These are phyloP conservation scores for Dendrobium huoshanense DNA, from an alignment of 106 monocot genomes.

Conservation along the genomic window DNA sequence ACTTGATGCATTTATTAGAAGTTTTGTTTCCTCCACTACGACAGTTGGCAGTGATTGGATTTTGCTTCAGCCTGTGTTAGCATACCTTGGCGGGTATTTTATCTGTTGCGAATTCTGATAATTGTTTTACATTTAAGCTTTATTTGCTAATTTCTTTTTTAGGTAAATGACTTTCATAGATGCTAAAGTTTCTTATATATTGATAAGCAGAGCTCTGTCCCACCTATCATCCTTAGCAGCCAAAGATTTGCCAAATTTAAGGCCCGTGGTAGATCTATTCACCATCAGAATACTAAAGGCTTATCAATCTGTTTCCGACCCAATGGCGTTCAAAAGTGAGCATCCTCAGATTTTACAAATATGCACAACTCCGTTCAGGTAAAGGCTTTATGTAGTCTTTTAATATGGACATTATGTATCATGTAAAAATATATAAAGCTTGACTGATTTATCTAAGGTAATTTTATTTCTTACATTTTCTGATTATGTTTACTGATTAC, in stretches of 20 bases:
- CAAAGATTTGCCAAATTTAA: constrained; percentile 48
- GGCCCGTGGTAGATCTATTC: constrained; percentile 58
- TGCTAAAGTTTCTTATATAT: background rate
- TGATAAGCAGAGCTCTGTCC: constrained; percentile 66
- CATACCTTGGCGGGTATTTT: constrained; percentile 72
- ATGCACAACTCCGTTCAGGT: constrained; percentile 82
- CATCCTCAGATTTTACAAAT: constrained; percentile 68
- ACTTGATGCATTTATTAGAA: constrained; percentile 82
- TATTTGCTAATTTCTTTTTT: constrained; percentile 6
- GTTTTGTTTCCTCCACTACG: constrained; percentile 50
- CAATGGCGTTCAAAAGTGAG: constrained; percentile 70
- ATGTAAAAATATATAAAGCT: background rate
- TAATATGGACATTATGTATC: background rate
- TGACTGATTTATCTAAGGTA: background rate
- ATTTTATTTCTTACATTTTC: background rate
- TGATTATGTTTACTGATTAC: constrained; percentile 4
- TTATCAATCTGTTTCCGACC: constrained; percentile 80
- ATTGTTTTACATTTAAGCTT: constrained; percentile 2
- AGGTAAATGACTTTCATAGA: background rate
- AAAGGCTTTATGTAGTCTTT: constrained; percentile 8
- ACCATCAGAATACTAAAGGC: constrained; percentile 71
- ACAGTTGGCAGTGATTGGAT: constrained; percentile 30
- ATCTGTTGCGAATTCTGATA: background rate
- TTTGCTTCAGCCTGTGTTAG: constrained; percentile 92
- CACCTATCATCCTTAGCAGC: constrained; percentile 44